Base-by-base conservation (phyloP, 106 monocot species). In the Ottelia alismoides region DNA sequence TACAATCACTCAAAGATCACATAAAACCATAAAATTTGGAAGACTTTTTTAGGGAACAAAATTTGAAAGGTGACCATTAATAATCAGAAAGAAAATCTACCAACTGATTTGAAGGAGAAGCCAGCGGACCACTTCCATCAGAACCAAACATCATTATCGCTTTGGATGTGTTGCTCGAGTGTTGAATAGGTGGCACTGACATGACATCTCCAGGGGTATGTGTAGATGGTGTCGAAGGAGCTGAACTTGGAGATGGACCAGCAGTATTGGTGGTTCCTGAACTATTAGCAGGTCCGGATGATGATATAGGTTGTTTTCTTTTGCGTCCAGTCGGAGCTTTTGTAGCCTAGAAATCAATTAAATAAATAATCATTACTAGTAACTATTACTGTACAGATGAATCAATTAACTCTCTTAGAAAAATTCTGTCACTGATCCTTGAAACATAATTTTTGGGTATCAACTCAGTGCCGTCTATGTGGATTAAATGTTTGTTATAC, bases 101-200 rank as follows among this genome's bases (percentile, higher is more conserved):
- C 83, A 94, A 78, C 52, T 88, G 93, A 59, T 94, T 88, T 31
- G 93, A 88, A 59, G 93, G 84, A 52, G 93, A 81, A 49, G 84
- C 88, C 50, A 94, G 80, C 49, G 77, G 75, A 49, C 68, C 69
- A 3, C 77, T 72, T 62, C 70, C 72, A 78, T 88, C 93, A 45
- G 75, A 49, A 59, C 81, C 83, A 75, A 81, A 88, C 67, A 94
- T 76, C 70, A 84, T 76, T 52, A 84, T 53, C 52, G 65, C 74
- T 75, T 94, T 94, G 51, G 73, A 73, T 78, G 78, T 71, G 49
- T 52, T 80, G 56, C 63, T 82, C 51, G 69, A 70, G 69, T 79
- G 76, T 52, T 76, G 85, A 63, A 93, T 30, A 24, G 57, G 81
- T 53, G 77, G 70, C 63, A 78, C 62, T 67, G 73, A 51, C 27